phyloP scores from a whole-genome alignment of 495 filamentous ascomycete species.

The Neurospora tetraspora region DNA sequence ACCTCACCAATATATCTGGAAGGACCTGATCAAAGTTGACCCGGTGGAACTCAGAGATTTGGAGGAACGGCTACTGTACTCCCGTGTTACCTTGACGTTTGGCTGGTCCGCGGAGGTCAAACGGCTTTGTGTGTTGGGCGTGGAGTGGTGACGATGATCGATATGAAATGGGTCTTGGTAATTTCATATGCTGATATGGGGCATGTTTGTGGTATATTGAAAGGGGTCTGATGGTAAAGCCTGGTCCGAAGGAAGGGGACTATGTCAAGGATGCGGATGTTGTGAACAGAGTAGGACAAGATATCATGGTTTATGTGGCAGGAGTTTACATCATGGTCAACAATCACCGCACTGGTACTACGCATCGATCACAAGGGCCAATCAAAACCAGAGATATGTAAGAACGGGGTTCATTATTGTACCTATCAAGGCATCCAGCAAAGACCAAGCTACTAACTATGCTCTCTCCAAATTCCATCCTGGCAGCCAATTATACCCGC shows the following conservation, averaged over 20 bases:
- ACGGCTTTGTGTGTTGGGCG: conserved; percentile 38
- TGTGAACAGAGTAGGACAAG: not conserved
- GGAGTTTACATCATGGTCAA: not conserved
- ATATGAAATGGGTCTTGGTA: not conserved
- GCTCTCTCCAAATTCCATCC: not conserved
- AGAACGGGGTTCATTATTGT: not conserved
- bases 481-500: not conserved
- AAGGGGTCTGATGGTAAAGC: not conserved
- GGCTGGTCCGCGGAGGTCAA: conserved; percentile 39
- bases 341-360: not conserved
- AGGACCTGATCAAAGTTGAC: conserved; percentile 24
- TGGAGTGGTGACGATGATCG: conserved; percentile 24
- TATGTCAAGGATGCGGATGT: not conserved
- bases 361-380: not conserved
- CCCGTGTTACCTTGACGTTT: conserved; percentile 43
- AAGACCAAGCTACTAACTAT: not conserved
- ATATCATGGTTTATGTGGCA: not conserved
- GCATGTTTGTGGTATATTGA: not conserved
- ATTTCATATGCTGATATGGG: not conserved
- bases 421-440: not conserved
- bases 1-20: conserved; percentile 18
- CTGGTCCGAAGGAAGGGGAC: not conserved
- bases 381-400: not conserved
- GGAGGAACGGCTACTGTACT: conserved; percentile 39
- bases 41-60: conserved; percentile 31